Base-by-base conservation (phyloP, 2,329 filamentous ascomycete species). In the Microcyclospora tardicrescens region DNA sequence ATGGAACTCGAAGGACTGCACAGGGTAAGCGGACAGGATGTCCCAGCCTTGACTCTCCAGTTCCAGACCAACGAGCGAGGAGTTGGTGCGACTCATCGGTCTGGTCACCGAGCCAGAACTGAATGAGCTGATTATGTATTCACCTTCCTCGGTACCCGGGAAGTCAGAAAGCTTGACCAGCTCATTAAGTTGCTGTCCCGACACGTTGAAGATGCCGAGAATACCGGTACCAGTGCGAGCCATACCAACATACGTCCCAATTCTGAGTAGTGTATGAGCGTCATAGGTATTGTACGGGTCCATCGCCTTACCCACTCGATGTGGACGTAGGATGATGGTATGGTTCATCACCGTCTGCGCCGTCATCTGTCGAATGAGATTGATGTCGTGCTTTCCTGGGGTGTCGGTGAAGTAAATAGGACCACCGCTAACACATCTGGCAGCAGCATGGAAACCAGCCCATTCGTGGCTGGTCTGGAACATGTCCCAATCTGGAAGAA, bases 361-460 rank as follows among this genome's bases (percentile, higher is more conserved):
- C 0, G 82, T 86, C 71, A 96, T 87, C 57, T 93, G 79, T 19
- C 69, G 62, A 43, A 98, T 81, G 12, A 98, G 61, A 5, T 70
- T 61, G 24, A 86, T 53, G 52, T 94, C 72, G 58, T 96, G 85
- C 43, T 84, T 64, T 0, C 85, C 87, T 0, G 89, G 89, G 0
- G 77, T 73, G 59, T 98, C 91, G 0, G 89, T 96, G 57, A 98
- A 87, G 52, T 93, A 95, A 31, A 98, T 81, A 0, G 89, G 91
- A 0, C 91, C 91, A 8, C 91, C 91, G 35, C 81, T 87, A 9
- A 98, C 69, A 58, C 85, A 93, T 34, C 91, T 74, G 2, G 86
- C 87, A 1, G 91, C 89, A 4, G 84, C 91, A 51, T 98, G 91
- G 56, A 91, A 93, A 0, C 72, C 74, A 0, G 81, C 82, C 57